Conservation (phyloP, 2,329 filamentous ascomycete genomes). For the Pyricularia sp. region DNA sequence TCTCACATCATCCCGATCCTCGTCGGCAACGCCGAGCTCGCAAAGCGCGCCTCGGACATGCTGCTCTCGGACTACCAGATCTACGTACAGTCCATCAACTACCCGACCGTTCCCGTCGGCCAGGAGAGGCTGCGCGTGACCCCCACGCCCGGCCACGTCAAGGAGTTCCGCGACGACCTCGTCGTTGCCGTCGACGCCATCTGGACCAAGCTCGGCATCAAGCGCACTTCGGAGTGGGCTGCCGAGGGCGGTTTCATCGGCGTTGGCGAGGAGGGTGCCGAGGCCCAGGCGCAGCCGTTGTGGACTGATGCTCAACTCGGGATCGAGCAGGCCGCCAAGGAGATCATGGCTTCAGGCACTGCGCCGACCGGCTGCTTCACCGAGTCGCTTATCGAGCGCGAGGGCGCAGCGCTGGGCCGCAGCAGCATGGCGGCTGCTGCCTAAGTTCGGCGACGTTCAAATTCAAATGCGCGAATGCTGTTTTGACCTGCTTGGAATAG, state of each 20-base stretch:
- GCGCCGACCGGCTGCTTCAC: constrained; percentile 30
- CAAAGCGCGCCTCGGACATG: constrained; percentile 84
- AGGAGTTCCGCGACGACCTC: constrained; percentile 74
- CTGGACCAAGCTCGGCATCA: constrained; percentile 79
- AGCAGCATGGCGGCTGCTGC: background rate
- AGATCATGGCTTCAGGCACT: constrained; percentile 38
- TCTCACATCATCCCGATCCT: constrained; percentile 91
- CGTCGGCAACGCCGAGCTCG: constrained; percentile 85
- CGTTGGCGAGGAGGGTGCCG: constrained; percentile 58
- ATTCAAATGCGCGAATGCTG: background rate
- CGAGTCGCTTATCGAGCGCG: constrained; percentile 46
- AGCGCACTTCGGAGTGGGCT: constrained; percentile 87
- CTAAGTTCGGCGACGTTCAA: background rate
- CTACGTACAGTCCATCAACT: constrained; percentile 98
- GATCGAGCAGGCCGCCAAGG: constrained; percentile 50
- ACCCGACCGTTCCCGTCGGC: constrained; percentile 94
- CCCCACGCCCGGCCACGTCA: constrained; percentile 82
- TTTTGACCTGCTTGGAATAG: background rate
- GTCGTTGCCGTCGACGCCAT: constrained; percentile 75
- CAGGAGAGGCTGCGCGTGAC: constrained; percentile 94
- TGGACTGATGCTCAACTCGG: constrained; percentile 88
- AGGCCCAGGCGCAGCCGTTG: constrained; percentile 53
- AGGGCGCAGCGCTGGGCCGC: constrained; percentile 15
- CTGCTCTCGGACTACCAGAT: constrained; percentile 82
- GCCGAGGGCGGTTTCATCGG: constrained; percentile 87